A percentile compares a stretch with the other conserved stretches of the same genome.
Conservation (phyloP, 768 basidiomycete genomes). For the Lactarius sanguifluus region DNA sequence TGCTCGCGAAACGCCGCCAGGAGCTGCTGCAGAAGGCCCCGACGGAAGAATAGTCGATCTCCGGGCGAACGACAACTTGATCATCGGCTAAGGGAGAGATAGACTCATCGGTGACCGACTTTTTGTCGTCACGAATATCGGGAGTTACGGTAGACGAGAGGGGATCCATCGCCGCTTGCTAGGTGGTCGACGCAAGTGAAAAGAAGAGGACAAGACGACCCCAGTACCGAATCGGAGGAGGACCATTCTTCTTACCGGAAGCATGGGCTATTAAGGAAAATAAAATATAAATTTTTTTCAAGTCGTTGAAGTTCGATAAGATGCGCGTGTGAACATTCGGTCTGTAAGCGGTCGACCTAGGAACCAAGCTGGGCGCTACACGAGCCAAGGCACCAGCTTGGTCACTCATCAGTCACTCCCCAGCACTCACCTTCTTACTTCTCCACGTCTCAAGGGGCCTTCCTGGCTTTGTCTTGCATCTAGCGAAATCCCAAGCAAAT, state of each 20-base stretch:
- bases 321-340: conserved; percentile 1
- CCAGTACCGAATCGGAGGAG: not conserved
- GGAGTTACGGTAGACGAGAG: conserved; percentile 2
- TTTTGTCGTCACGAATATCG: not conserved
- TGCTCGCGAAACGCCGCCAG: conserved; percentile 60
- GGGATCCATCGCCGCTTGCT: not conserved
- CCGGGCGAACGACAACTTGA: conserved; percentile 44
- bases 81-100: not conserved
- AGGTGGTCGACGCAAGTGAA: not conserved
- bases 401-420: not conserved
- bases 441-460: not conserved
- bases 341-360: not conserved
- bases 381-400: no score
- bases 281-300: not conserved
- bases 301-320: conserved; percentile 6
- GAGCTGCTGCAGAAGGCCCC: conserved; percentile 53
- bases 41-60: conserved; percentile 65
- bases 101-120: not conserved
- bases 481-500: not conserved
- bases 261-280: not conserved
- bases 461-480: not conserved
- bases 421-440: not conserved
- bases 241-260: not conserved
- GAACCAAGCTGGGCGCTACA: not conserved
- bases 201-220: not conserved